Conservation (phyloP, 805 yeast species). For the Komagataella pseudopastoris region DNA sequence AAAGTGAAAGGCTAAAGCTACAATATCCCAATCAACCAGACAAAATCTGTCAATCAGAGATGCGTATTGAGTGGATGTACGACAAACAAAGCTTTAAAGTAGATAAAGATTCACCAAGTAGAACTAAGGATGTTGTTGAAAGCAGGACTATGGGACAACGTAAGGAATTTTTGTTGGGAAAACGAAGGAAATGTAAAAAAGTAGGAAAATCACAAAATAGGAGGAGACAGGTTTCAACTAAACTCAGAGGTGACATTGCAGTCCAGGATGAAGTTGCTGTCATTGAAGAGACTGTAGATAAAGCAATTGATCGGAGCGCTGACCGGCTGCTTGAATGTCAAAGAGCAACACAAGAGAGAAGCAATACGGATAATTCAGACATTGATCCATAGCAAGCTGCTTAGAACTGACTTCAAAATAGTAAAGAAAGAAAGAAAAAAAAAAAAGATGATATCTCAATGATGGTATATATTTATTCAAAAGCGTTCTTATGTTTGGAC, state of each 20-base stretch:
- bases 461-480: not conserved
- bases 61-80: conserved; percentile 82
- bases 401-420: too few species aligned
- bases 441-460: not conserved
- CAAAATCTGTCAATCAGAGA: conserved; percentile 14
- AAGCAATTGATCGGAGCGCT: not conserved
- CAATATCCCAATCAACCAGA: conserved; percentile 26
- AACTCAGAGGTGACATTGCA: not conserved
- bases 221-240: not conserved
- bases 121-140: conserved; percentile 9
- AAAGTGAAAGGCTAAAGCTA: conserved; percentile 36
- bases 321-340: not conserved
- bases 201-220: not conserved
- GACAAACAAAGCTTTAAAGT: conserved; percentile 25
- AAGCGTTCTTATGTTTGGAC: too few species aligned
- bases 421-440: not conserved
- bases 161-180: conserved; percentile 45
- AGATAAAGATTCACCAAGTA: conserved; percentile 4
- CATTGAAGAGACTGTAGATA: not conserved
- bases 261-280: not conserved
- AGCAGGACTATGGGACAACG: conserved; percentile 19
- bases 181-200: conserved; percentile 25
- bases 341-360: not conserved
- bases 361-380: not conserved
- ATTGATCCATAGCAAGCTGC: not conserved